These are phyloP conservation scores for Albizia julibrissin DNA, from an alignment of 306 rosid species.

Conservation along the genomic window DNA sequence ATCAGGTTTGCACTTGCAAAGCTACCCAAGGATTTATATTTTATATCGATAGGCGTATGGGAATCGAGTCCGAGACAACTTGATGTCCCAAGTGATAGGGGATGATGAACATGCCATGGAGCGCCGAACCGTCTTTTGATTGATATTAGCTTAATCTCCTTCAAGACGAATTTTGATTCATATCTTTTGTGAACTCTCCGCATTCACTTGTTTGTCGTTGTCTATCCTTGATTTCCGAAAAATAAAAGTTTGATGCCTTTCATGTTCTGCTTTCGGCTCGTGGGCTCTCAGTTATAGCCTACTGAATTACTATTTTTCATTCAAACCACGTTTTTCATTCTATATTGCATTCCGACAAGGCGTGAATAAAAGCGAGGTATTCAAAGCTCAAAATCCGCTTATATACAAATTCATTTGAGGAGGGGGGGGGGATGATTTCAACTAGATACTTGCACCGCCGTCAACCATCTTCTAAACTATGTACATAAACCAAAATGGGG, in stretches of 20 bases:
- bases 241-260: neutral
- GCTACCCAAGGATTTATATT: neutral
- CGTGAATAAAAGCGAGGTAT: neutral
- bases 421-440: conserved; percentile 33
- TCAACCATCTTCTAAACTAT: conserved; percentile 41
- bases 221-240: neutral
- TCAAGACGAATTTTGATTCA: neutral
- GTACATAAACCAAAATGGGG: conserved; percentile 48
- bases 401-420: neutral
- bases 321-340: neutral
- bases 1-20: neutral
- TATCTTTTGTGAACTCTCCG: neutral
- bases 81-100: neutral
- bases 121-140: neutral
- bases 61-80: neutral
- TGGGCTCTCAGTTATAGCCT: neutral
- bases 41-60: neutral
- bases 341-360: neutral
- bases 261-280: neutral
- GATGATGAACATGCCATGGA: neutral
- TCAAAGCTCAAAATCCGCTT: conserved; percentile 22
- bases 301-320: neutral
- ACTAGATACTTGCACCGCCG: conserved; percentile 39
- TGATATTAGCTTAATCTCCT: neutral
- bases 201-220: too few relatives aligned